Conservation (phyloP, 768 basidiomycete genomes). For the Suillus discolor region DNA sequence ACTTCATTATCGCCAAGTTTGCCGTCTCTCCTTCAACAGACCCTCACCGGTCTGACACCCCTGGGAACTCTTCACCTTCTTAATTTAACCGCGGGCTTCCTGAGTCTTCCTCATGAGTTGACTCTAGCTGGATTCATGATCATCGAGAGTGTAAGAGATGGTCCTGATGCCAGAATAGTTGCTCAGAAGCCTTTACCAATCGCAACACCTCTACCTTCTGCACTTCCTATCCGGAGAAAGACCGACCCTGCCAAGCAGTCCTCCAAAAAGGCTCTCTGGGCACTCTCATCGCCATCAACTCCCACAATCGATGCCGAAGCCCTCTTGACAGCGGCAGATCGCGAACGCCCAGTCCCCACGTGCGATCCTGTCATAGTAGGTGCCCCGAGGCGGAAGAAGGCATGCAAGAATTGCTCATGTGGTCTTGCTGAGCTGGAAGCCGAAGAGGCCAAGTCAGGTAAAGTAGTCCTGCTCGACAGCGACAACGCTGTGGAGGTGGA, state of each 20-base stretch:
- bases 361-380: slow-evolving; percentile 63
- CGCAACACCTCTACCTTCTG: slow-evolving; percentile 13
- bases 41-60: slow-evolving; percentile 62
- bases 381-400: slow-evolving; percentile 76
- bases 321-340: slow-evolving; percentile 83
- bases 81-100: slow-evolving; percentile 47
- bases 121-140: slow-evolving; percentile 66
- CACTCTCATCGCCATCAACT: slow-evolving; percentile 68
- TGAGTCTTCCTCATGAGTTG: slow-evolving; percentile 57
- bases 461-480: slow-evolving; percentile 67
- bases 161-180: slow-evolving; percentile 48
- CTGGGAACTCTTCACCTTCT: slow-evolving; percentile 71
- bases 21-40: slow-evolving; percentile 56
- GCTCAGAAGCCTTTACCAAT: slow-evolving; percentile 71
- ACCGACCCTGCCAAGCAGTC: slow-evolving; percentile 59
- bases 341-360: slow-evolving; percentile 71
- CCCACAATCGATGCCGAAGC: slow-evolving; percentile 81
- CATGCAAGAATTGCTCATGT: slow-evolving; percentile 96
- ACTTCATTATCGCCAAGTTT: slow-evolving; percentile 53
- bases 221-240: slow-evolving; percentile 55
- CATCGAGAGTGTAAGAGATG: slow-evolving; percentile 41
- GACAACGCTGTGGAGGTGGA: slow-evolving; percentile 61
- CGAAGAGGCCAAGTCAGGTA: slow-evolving; percentile 65
- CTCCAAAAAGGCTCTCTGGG: slow-evolving; percentile 89
- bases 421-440: slow-evolving; percentile 94